Percentiles rank a stretch among this genome's conserved stretches.
phyloP scores from a whole-genome alignment of 345 rosid genomes.

The Boechera retrofracta region DNA sequence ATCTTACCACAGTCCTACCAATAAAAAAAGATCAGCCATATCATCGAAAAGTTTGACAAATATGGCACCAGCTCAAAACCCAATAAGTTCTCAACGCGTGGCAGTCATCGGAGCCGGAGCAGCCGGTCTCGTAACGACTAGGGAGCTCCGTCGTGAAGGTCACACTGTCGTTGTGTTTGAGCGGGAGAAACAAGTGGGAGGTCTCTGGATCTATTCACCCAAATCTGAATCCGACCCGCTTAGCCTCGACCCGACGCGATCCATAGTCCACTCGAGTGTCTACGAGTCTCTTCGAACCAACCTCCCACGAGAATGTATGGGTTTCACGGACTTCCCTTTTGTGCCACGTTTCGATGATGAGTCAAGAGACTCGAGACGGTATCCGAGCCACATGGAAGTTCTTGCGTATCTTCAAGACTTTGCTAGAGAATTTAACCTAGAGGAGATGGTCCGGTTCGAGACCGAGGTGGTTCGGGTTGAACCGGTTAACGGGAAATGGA shows the following conservation, averaged over 20 bases:
- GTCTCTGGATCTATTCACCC: conserved; percentile 76
- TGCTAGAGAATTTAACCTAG: conserved; percentile 61
- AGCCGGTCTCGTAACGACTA: conserved; percentile 71
- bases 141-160: conserved; percentile 77
- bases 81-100: conserved; percentile 46
- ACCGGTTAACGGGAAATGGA: conserved; percentile 53
- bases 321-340: conserved; percentile 70
- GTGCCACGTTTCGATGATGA: conserved; percentile 37
- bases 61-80: conserved; percentile 26
- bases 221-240: conserved; percentile 67
- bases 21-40: background rate
- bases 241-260: conserved; percentile 59
- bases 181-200: conserved; percentile 63
- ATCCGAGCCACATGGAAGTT: conserved; percentile 73
- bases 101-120: conserved; percentile 91
- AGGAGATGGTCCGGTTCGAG: conserved; percentile 66
- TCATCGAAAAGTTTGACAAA: background rate
- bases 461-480: conserved; percentile 59
- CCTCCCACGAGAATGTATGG: conserved; percentile 83
- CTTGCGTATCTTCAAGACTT: conserved; percentile 65
- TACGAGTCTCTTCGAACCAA: conserved; percentile 85
- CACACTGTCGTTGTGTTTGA: conserved; percentile 73
- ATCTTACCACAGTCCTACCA: background rate
- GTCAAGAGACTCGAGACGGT: conserved; percentile 65
- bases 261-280: conserved; percentile 65